These are phyloP conservation scores for Salix viminalis DNA, from an alignment of 345 rosid species.

Conservation along the genomic window DNA sequence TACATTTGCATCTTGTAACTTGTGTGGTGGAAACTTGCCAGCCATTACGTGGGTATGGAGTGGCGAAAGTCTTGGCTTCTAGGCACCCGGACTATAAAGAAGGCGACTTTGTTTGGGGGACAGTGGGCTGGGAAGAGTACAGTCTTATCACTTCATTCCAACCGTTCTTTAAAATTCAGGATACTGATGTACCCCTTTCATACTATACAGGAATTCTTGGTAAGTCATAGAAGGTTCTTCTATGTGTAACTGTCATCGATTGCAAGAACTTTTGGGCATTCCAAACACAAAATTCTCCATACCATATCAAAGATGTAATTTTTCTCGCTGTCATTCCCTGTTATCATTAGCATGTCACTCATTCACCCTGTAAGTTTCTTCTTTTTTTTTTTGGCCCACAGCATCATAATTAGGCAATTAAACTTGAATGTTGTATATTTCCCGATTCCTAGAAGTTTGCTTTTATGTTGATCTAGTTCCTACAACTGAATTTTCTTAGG, in stretches of 20 bases:
- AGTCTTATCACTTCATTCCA: constrained; percentile 32
- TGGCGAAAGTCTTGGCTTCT: constrained; percentile 54
- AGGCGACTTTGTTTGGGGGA: constrained; percentile 57
- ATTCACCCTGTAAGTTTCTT: background rate
- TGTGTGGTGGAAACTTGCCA: constrained; percentile 10
- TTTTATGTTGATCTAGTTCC: background rate
- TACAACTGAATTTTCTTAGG: background rate
- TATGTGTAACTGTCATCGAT: background rate
- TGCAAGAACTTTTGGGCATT: background rate
- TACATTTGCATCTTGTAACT: background rate
- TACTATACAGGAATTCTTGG: constrained; percentile 62
- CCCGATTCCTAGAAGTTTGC: background rate
- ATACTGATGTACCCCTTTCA: constrained; percentile 53
- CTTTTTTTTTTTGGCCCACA: background rate
- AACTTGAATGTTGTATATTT: background rate
- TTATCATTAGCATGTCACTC: background rate
- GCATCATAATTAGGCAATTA: background rate
- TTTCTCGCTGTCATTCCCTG: background rate
- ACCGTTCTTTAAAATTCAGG: constrained; percentile 45
- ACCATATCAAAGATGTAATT: background rate
- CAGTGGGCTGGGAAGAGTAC: constrained; percentile 63
- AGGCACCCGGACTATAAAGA: constrained; percentile 36
- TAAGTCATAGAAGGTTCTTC: constrained; percentile 14
- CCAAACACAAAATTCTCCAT: background rate
- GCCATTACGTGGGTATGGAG: constrained; percentile 55